Conservation (phyloP, 2,329 filamentous ascomycete species). For the Hypomyces perniciosus region DNA sequence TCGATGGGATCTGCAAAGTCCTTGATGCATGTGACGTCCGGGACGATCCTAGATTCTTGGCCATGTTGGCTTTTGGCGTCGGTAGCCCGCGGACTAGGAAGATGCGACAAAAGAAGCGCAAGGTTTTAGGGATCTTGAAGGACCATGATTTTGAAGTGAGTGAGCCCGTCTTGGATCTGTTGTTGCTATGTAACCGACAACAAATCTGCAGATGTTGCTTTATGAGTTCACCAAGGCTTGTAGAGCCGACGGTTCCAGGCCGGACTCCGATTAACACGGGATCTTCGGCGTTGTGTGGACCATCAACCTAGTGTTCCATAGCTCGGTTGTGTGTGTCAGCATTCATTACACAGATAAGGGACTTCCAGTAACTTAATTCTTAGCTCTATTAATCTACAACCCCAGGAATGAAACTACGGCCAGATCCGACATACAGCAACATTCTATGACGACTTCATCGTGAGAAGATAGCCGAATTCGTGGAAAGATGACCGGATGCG, state of each 20-base stretch:
- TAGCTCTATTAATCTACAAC: too few species aligned
- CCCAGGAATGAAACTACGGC: too few species aligned
- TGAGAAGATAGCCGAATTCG: too few species aligned
- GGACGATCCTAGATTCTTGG: conserved; percentile 54
- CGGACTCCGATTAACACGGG: too few species aligned
- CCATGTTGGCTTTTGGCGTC: conserved; percentile 57
- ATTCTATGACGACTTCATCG: too few species aligned
- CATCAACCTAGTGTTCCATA: too few species aligned
- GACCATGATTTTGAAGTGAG: not conserved
- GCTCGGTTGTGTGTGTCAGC: too few species aligned
- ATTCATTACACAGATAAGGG: too few species aligned
- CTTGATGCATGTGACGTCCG: conserved; percentile 39
- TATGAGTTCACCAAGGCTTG: not conserved
- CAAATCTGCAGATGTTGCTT: not conserved
- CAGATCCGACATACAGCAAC: too few species aligned
- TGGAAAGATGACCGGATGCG: too few species aligned
- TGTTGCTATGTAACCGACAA: not conserved
- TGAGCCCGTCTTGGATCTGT: not conserved
- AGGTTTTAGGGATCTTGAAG: not conserved
- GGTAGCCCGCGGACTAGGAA: conserved; percentile 47
- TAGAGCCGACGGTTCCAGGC: not conserved
- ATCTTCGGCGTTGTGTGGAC: too few species aligned
- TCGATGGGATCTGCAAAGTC: conserved; percentile 34
- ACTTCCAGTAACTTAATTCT: too few species aligned
- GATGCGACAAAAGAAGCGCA: conserved; percentile 18